Evolutionary conservation across 2,329 filamentous ascomycete species (phyloP).

Genomic region (Calonectria fujianensis): DNA sequence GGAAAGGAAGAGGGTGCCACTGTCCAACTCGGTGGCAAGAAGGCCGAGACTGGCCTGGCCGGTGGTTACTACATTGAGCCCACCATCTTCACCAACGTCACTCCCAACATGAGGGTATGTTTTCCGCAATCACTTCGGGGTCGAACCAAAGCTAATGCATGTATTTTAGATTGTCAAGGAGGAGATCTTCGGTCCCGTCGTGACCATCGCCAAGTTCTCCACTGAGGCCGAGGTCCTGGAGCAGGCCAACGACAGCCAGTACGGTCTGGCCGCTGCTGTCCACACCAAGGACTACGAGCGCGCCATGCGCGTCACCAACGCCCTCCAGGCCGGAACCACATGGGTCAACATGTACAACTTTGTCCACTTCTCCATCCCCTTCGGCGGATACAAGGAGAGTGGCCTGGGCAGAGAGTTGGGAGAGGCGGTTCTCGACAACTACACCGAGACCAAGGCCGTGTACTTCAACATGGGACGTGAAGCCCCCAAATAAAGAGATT

Average conservation of each 20-base stretch:
- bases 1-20: constrained; percentile 72
- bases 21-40: constrained; percentile 24
- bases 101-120: constrained; percentile 63
- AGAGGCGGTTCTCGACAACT: constrained; percentile 66
- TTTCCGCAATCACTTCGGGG: not conserved
- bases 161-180: constrained; percentile 57
- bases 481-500: constrained; percentile 7
- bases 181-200: constrained; percentile 68
- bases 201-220: constrained; percentile 64
- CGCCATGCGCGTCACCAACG: constrained; percentile 69
- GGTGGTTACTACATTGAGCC: constrained; percentile 30
- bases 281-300: constrained; percentile 75
- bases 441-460: constrained; percentile 66
- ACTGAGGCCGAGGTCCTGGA: constrained; percentile 64
- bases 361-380: constrained; percentile 65
- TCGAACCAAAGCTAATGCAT: not conserved
- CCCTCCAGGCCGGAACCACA: constrained; percentile 78
- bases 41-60: constrained; percentile 14
- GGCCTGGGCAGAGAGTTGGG: constrained; percentile 67
- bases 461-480: constrained; percentile 62
- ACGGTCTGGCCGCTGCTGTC: constrained; percentile 76
- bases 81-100: constrained; percentile 53
- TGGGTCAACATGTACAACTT: constrained; percentile 71
- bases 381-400: constrained; percentile 69
- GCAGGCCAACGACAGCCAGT: constrained; percentile 71